Conservation (phyloP, 495 filamentous ascomycete species). For the Penicillium malachiteum region DNA sequence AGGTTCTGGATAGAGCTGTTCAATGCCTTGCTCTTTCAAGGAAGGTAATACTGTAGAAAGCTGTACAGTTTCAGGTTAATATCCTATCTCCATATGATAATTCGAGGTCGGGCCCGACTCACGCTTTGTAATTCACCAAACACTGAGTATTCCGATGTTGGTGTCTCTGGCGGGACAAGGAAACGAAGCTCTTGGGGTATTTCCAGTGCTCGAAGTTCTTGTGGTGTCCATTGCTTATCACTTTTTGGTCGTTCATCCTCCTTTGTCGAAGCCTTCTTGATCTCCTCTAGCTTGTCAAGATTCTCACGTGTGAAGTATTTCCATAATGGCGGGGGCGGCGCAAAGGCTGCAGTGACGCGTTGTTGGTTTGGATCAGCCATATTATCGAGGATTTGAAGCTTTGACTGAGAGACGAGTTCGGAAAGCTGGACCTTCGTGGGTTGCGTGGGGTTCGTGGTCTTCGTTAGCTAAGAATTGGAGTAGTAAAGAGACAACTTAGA, state of each 20-base stretch:
- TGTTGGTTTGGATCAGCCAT: slow-evolving; percentile 55
- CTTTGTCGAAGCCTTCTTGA: slow-evolving; percentile 46
- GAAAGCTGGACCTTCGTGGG: background rate
- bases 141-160: slow-evolving; percentile 68
- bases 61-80: slow-evolving; percentile 10
- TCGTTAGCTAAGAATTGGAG: background rate
- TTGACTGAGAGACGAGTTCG: background rate
- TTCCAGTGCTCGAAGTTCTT: slow-evolving; percentile 55
- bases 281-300: slow-evolving; percentile 60
- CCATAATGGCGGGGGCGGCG: slow-evolving; percentile 87
- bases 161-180: slow-evolving; percentile 78
- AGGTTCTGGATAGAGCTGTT: slow-evolving; percentile 64
- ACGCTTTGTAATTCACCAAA: slow-evolving; percentile 72
- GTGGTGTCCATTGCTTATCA: slow-evolving; percentile 37
- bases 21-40: slow-evolving; percentile 66
- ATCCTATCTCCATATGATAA: background rate
- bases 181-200: slow-evolving; percentile 73
- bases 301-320: slow-evolving; percentile 82
- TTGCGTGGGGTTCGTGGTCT: too few species aligned
- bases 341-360: slow-evolving; percentile 63
- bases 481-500: too few species aligned
- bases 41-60: slow-evolving; percentile 64
- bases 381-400: background rate
- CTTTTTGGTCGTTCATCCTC: slow-evolving; percentile 30
- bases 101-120: slow-evolving; percentile 8